A percentile compares a stretch with the other conserved stretches of the same genome.
Conservation (phyloP, 1,139 yeast species). For the Williopsis jadinii region DNA sequence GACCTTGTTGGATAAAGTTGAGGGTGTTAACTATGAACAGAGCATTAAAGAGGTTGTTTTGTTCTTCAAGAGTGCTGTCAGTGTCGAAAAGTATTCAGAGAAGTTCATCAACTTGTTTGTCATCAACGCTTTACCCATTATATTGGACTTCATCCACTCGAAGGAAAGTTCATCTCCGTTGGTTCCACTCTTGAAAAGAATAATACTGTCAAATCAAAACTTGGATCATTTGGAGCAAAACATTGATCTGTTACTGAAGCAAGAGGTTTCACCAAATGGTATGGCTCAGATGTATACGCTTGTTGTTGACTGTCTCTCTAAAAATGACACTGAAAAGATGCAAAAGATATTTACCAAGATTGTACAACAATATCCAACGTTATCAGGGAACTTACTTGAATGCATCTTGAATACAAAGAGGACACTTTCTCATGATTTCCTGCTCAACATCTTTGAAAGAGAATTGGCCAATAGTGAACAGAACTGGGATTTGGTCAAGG, state of each 20-base stretch:
- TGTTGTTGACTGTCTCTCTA: conserved; percentile 11
- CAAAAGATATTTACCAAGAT: conserved; percentile 39
- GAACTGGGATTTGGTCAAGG: conserved; percentile 39
- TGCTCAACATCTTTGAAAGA: conserved; percentile 29
- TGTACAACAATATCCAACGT: conserved; percentile 27
- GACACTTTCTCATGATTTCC: conserved; percentile 41
- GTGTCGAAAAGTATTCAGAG: conserved; percentile 12
- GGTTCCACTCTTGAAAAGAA: conserved; percentile 6
- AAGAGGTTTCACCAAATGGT: conserved; percentile 9
- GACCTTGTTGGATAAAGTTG: neutral
- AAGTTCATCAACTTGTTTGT: conserved; percentile 14
- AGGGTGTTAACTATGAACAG: neutral
- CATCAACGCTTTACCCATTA: conserved; percentile 14
- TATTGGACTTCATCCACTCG: conserved; percentile 5
- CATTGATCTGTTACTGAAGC: conserved; percentile 6
- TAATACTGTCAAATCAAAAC: conserved; percentile 9
- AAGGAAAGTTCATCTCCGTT: conserved; percentile 3
- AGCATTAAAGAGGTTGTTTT: conserved; percentile 5
- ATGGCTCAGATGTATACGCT: conserved; percentile 19
- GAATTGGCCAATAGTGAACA: conserved; percentile 23
- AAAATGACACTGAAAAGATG: conserved; percentile 22
- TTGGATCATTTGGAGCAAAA: conserved; percentile 4
- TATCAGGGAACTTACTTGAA: conserved; percentile 35
- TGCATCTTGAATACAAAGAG: conserved; percentile 36
- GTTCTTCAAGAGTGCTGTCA: conserved; percentile 10